Percentiles rank a stretch among this genome's conserved stretches.
phyloP scores from a whole-genome alignment of 129 eudicot genomes.

The carrot (Daucus carota) region DNA sequence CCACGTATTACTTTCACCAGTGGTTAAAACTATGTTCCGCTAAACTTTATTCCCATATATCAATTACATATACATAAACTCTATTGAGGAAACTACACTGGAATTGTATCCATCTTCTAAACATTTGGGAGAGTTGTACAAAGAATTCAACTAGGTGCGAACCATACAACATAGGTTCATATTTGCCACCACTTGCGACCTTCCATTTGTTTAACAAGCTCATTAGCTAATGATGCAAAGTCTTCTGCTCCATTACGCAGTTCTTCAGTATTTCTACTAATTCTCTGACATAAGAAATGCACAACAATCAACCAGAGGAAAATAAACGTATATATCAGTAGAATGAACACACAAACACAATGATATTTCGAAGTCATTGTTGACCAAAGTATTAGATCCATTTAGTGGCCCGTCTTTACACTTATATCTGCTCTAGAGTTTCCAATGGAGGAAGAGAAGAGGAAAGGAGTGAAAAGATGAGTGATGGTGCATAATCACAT shows the following conservation, averaged over 20 bases:
- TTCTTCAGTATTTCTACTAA: conserved; percentile 72
- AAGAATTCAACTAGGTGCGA: not conserved
- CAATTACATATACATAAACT: not conserved
- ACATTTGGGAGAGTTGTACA: not conserved
- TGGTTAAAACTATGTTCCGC: not conserved
- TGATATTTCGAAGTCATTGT: not conserved
- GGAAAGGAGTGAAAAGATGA: not conserved
- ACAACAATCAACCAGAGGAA: not conserved
- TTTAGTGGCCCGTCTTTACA: not conserved
- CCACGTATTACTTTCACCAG: not conserved
- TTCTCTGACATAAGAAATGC: conserved; percentile 40
- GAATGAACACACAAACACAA: not conserved
- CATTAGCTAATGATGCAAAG: conserved; percentile 92
- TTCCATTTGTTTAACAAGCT: conserved; percentile 92
- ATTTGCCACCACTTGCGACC: conserved; percentile 88
- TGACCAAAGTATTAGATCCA: not conserved
- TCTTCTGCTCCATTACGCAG: conserved; percentile 74
- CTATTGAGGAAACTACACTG: not conserved
- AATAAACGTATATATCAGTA: too few species aligned
- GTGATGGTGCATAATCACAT: too few species aligned
- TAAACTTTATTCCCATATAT: not conserved
- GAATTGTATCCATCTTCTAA: not conserved
- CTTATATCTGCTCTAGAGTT: not conserved
- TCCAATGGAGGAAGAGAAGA: not conserved
- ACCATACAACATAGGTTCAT: conserved; percentile 16